These are phyloP conservation scores for Tolypocladium album DNA, from an alignment of 2,329 filamentous ascomycete genomes.

Conservation along the genomic window DNA sequence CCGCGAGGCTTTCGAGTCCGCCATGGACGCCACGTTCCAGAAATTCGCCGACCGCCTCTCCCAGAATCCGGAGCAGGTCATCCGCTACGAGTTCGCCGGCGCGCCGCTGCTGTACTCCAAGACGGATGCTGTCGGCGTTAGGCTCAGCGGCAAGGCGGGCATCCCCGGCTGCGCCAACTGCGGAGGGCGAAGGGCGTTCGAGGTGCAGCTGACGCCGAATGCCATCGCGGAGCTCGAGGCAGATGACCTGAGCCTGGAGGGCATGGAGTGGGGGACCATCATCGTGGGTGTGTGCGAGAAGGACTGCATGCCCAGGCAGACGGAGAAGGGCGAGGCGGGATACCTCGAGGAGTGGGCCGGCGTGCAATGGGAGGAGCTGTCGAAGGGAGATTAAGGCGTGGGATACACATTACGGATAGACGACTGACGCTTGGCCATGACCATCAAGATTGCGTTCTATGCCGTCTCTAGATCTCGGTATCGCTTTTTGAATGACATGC, in stretches of 20 bases:
- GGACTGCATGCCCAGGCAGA: conserved; percentile 59
- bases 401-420: conserved; percentile 6
- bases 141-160: conserved; percentile 35
- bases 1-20: conserved; percentile 61
- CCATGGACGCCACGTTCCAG: conserved; percentile 66
- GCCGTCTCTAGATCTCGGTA: conserved; percentile 18
- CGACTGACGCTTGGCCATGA: not conserved
- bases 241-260: conserved; percentile 60
- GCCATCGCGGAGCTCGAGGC: conserved; percentile 82
- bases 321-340: conserved; percentile 51
- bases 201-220: conserved; percentile 85
- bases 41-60: conserved; percentile 68
- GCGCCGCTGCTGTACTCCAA: conserved; percentile 71
- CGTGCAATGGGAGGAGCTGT: conserved; percentile 89
- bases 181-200: conserved; percentile 66
- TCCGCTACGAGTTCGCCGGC: conserved; percentile 70
- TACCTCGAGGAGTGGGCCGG: conserved; percentile 96
- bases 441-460: conserved; percentile 16
- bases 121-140: conserved; percentile 60
- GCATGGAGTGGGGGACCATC: conserved; percentile 98
- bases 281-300: conserved; percentile 73
- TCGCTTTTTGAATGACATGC: conserved; percentile 23
- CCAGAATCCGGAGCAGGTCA: conserved; percentile 74
- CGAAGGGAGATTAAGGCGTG: conserved; percentile 20
- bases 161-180: conserved; percentile 73